These are phyloP conservation scores for Persicaria maculosa DNA, from an alignment of 148 eudicot genomes.

Conservation along the genomic window DNA sequence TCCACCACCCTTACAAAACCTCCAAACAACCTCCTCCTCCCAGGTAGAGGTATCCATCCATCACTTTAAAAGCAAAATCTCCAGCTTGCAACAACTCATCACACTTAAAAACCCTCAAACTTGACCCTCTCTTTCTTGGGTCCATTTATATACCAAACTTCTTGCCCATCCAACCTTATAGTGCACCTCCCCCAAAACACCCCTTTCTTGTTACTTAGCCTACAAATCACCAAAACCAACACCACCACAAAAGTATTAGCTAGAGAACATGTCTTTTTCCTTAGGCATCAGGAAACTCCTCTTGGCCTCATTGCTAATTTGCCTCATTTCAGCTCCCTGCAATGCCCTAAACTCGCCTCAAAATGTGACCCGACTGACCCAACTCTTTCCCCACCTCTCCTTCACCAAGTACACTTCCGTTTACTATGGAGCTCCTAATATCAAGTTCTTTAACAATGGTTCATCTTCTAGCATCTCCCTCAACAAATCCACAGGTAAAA, in stretches of 20 bases:
- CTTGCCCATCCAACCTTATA: background rate
- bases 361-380: conserved; percentile 31
- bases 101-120: conserved; percentile 1
- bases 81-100: conserved; percentile 89
- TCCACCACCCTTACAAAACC: background rate
- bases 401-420: conserved; percentile 37
- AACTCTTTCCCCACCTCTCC: conserved; percentile 33
- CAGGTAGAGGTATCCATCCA: too few species aligned
- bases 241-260: background rate
- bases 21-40: too few species aligned
- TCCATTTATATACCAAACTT: background rate
- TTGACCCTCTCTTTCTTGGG: conserved; percentile 14
- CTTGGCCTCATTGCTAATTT: conserved; percentile 10
- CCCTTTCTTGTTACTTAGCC: too few species aligned
- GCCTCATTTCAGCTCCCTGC: background rate
- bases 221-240: too few species aligned
- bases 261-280: background rate
- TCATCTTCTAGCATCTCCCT: conserved; percentile 46
- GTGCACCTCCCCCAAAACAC: background rate
- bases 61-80: background rate
- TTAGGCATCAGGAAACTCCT: background rate
- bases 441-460: conserved; percentile 46
- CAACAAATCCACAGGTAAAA: conserved; percentile 26
- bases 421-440: conserved; percentile 47
- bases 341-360: conserved; percentile 30